Evolutionary conservation across 1,139 yeast species (phyloP), one percentile per base, ranked within the genome.

Genomic region (Suhomyces yuchorum): DNA sequence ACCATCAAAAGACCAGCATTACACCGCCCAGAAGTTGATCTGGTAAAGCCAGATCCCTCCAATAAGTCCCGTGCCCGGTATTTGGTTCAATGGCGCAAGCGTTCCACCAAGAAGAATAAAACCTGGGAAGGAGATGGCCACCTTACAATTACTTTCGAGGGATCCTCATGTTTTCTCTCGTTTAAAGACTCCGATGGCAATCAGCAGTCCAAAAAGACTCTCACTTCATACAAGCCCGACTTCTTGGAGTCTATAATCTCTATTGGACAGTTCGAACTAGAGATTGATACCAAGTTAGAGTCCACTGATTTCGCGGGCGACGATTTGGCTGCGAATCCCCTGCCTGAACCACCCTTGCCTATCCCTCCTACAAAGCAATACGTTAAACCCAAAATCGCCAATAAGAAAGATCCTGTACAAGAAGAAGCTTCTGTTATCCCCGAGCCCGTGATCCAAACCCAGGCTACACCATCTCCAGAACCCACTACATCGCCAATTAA

Each of bases 121-220:
- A 85, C 92, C 0, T 93, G 99, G 99, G 96, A 90, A 49, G 96
- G 96, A 3, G 99, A 93, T 67, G 98, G 97, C 0, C 65, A 68
- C 22, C 71, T 88, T 24, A 40, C 44, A 3, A 49, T 50, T 15
- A 18, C 40, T 3, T 43, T 38, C 26, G 44, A 42, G 8, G 49
- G 42, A 3, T 18, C 37, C 6, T 17, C 53, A 5, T 42, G 46
- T 9, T 14, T 37, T 1, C 33, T 56, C 6, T n/a, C 38, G 1
- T 50, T 56, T 22, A 57, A 55, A 37, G 57, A 55, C 40, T 17
- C 49, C 2, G 47, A 44, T 17, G 57, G 57, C 1, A 56, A 55
- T 30, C 43, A 42, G 19, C 40, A 52, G 37, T 47, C 51, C 15
- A 51, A 47, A 39, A 56, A 52, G 42, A 14, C 47, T 4, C 19